These are phyloP conservation scores for Potentilla sterilis DNA, from an alignment of 306 rosid species.

Conservation along the genomic window DNA sequence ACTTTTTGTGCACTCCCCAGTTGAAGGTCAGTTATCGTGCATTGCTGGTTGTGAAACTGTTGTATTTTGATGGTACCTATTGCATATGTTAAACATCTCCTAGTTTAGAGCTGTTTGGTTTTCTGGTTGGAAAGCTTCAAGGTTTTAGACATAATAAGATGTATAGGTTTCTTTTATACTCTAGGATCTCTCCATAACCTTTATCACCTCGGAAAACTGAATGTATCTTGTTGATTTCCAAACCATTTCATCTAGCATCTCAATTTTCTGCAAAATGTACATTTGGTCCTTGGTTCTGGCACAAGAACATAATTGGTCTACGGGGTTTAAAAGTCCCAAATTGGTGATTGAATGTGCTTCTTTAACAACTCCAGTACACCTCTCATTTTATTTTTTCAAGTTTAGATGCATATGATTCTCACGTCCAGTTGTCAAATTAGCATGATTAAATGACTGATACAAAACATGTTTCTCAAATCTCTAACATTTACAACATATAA, in stretches of 20 bases:
- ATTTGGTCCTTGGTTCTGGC: background rate
- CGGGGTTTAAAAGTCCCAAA: background rate
- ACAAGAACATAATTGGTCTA: background rate
- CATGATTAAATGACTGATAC: background rate
- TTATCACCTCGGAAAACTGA: background rate
- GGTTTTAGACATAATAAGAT: background rate
- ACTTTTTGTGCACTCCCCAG: background rate
- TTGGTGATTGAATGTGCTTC: background rate
- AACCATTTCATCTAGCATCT: background rate
- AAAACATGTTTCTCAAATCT: background rate
- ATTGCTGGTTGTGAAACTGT: slow-evolving; percentile 1
- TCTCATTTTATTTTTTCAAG: background rate
- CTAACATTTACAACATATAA: background rate
- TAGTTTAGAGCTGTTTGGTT: background rate
- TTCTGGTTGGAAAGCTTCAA: background rate
- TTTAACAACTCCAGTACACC: background rate
- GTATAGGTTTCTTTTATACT: background rate
- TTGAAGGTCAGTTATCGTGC: slow-evolving; percentile 1
- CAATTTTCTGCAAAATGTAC: background rate
- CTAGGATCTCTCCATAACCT: background rate
- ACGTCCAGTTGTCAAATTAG: background rate
- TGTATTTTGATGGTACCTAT: background rate
- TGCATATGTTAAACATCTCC: background rate
- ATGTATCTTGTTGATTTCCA: background rate
- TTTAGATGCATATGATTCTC: background rate